Evolutionary conservation across 371 early-diverging fungal species (phyloP), one percentile per base, ranked within the genome.

Genomic region (Blakeslea trispora): DNA sequence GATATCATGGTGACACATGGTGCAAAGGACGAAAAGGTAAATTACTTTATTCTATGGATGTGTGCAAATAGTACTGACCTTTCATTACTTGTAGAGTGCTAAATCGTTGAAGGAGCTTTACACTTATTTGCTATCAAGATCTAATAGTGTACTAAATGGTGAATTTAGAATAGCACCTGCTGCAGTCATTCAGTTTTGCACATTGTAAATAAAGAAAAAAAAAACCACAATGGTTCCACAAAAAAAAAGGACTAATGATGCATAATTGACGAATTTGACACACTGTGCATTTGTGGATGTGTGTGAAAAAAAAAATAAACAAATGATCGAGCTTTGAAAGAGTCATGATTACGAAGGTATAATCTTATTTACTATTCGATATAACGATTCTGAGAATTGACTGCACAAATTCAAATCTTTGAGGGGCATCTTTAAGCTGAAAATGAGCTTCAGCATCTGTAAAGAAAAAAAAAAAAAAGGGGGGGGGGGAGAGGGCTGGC

Each of bases 121-220:
- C 41, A 35, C 31, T 15, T 55, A 48, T 9, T 55, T 77, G 1
- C 28, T 77, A 14, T 34, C 57, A 18, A 60, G 57, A 49, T 74
- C 77, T 8, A 52, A 57, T 28, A 56, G 50, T 22, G 45, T 58
- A 9, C 49, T 72, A 13, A 66, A 69, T 44, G 77, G 77, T 10
- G 69, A 71, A 22, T 72, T 60, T 39, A 53, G 63, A 45, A 71
- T 76, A 15, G 59, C 37, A 11, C 71, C 77, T 37, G 57, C 70
- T 9, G 58, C 64, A 15, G 64, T 72, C 6, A 37, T 68, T 14
- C 45, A 21, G 3, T 59, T 52, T 23, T 40, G 50, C 37, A 15
- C 35, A 37, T 37, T 11, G 2, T 37, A 37, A 37, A 13, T 13
- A 37, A 37, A n/a, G n/a, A n/a, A n/a, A n/a, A n/a, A n/a, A n/a